Conservation (phyloP, 345 rosid genomes). For the Acer negundo region DNA sequence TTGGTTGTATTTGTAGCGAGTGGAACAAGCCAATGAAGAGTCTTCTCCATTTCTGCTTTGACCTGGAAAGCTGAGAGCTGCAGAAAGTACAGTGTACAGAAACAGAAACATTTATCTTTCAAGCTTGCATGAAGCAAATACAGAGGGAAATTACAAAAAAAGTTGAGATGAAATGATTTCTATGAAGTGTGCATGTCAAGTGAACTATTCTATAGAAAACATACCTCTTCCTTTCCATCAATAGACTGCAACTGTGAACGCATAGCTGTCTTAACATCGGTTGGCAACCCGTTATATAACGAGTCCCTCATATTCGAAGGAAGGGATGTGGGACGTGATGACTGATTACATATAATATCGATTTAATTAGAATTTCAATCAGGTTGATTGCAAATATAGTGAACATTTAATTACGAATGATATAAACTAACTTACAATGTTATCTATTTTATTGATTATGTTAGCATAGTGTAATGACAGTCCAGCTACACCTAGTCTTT, state of each 20-base stretch:
- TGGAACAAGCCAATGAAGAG: constrained; percentile 80
- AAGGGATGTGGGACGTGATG: constrained; percentile 67
- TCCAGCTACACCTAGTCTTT: constrained; percentile 74
- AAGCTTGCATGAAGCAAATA: neutral
- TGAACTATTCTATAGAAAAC: constrained; percentile 3
- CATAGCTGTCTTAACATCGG: constrained; percentile 56
- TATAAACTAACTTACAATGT: constrained; percentile 52
- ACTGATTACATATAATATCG: constrained; percentile 40
- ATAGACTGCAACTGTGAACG: constrained; percentile 53
- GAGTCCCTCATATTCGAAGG: constrained; percentile 74
- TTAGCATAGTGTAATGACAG: constrained; percentile 96
- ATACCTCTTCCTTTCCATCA: constrained; percentile 69
- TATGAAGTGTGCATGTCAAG: neutral
- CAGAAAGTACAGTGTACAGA: constrained; percentile 25
- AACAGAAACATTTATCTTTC: constrained; percentile 9
- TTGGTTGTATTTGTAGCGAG: constrained; percentile 79
- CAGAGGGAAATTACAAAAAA: neutral
- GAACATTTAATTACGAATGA: neutral
- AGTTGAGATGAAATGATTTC: neutral
- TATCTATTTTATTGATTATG: constrained; percentile 82
- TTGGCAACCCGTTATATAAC: constrained; percentile 68
- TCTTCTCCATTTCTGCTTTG: constrained; percentile 87
- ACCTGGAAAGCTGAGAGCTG: constrained; percentile 64
- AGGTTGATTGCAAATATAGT: neutral
- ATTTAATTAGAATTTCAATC: constrained; percentile 1